phyloP scores from a whole-genome alignment of 1,284 basidiomycete genomes.

The Laetiporus sulphureus region DNA sequence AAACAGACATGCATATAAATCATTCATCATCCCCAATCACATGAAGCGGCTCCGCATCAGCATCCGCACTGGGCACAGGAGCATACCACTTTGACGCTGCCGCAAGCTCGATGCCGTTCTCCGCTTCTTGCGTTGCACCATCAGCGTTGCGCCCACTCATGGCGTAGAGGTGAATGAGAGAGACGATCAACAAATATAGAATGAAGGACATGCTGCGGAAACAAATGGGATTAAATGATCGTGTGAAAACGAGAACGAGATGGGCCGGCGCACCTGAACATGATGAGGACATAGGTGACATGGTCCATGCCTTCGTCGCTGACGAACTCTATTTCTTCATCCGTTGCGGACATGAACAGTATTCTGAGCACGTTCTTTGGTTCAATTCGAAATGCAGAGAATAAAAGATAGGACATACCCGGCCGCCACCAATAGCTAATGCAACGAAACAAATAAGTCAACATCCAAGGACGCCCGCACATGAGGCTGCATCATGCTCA shows the following conservation, averaged over 20 bases:
- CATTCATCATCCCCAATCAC: constrained; percentile 29
- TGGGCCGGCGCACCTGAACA: constrained; percentile 58
- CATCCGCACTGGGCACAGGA: constrained; percentile 22
- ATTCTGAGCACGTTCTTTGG: constrained; percentile 31
- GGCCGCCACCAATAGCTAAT: constrained; percentile 6
- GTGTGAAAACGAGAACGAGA: neutral
- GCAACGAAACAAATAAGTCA: neutral
- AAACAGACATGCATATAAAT: neutral
- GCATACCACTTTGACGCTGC: constrained; percentile 25
- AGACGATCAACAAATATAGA: constrained; percentile 64
- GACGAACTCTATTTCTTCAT: constrained; percentile 76
- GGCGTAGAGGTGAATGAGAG: constrained; percentile 50
- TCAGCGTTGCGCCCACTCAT: constrained; percentile 56
- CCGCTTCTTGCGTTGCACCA: constrained; percentile 14
- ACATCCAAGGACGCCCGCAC: too few relatives aligned
- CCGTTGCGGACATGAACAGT: constrained; percentile 87
- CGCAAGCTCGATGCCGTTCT: constrained; percentile 27
- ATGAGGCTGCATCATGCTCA: neutral
- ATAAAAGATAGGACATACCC: constrained; percentile 1
- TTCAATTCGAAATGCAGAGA: neutral
- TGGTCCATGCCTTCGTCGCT: constrained; percentile 76
- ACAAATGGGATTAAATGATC: neutral
- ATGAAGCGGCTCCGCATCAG: constrained; percentile 20
- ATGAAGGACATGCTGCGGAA: constrained; percentile 59
- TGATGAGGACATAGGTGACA: constrained; percentile 80